Conservation (phyloP, 139 green algal genomes). For the Prasinococcaceae sp. region DNA sequence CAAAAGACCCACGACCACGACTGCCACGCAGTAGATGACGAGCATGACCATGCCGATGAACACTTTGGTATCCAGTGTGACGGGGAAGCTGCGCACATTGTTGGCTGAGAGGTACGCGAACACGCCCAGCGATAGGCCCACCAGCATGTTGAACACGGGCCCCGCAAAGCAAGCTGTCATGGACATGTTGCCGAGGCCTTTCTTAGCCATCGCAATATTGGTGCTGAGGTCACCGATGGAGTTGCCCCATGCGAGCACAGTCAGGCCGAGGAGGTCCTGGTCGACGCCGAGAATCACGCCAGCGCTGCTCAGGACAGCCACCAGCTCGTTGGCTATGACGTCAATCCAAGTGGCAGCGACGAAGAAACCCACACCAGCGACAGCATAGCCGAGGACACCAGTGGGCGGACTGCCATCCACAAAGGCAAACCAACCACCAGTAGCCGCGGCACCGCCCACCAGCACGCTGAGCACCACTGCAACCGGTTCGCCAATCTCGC, state of each 20-base stretch:
- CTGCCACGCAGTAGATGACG: too few relatives aligned
- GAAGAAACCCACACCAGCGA: background rate
- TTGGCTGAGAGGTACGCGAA: too few relatives aligned
- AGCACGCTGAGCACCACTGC: background rate
- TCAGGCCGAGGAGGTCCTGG: conserved; percentile 25
- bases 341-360: conserved; percentile 28
- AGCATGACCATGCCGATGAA: too few relatives aligned
- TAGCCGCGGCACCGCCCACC: background rate
- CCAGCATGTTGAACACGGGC: conserved; percentile 37
- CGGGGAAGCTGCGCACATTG: too few relatives aligned
- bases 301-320: conserved; percentile 19
- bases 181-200: conserved; percentile 22
- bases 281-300: conserved; percentile 23
- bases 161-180: conserved; percentile 32
- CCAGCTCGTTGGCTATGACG: conserved; percentile 28
- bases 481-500: background rate
- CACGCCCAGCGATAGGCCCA: too few relatives aligned
- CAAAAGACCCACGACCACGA: too few relatives aligned
- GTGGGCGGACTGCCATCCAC: background rate
- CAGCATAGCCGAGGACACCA: background rate
- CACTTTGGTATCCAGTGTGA: too few relatives aligned
- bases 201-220: conserved; percentile 28
- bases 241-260: conserved; percentile 45
- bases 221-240: conserved; percentile 33
- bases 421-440: background rate